Percentiles rank a stretch among this genome's conserved stretches.
Conservation (phyloP, 768 basidiomycete genomes). For the Boletus rubescentipes region DNA sequence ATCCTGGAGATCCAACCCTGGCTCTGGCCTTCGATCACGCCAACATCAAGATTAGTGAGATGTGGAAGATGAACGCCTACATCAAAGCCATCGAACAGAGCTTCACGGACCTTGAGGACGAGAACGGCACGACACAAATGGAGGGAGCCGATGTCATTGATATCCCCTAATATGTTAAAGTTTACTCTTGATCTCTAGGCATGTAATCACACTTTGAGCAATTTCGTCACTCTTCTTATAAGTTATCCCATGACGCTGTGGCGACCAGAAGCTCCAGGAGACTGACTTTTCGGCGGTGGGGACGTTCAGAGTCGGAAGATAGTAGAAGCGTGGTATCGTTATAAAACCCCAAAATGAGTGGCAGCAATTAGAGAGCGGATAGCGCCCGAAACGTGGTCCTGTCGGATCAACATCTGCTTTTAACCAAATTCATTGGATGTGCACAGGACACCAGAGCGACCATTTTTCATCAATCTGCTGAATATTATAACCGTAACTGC, state of each 20-base stretch:
- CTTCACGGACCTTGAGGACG: conserved; percentile 53
- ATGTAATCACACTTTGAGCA: conserved; percentile 50
- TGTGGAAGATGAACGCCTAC: conserved; percentile 87
- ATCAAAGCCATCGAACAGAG: conserved; percentile 66
- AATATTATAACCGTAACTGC: no score
- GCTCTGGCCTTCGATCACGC: conserved; percentile 83
- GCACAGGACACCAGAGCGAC: no score
- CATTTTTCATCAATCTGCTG: no score
- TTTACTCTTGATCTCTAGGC: conserved; percentile 41
- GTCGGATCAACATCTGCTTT: no score
- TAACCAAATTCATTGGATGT: no score
- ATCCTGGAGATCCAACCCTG: conserved; percentile 44
- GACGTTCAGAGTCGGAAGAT: conserved; percentile 10
- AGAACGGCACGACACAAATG: conserved; percentile 26
- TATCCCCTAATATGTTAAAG: conserved; percentile 17
- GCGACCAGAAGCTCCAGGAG: background rate
- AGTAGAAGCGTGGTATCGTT: conserved; percentile 32
- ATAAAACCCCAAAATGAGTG: conserved; percentile 44
- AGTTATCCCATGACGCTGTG: conserved; percentile 21
- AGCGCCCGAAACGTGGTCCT: conserved; percentile 22
- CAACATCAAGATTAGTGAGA: conserved; percentile 66
- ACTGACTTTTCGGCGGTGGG: background rate
- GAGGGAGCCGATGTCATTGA: conserved; percentile 20
- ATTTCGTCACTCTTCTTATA: conserved; percentile 42
- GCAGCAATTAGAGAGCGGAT: conserved; percentile 35